Evolutionary conservation across 1,139 yeast species (phyloP).

Genomic region (Yarrowia galli): DNA sequence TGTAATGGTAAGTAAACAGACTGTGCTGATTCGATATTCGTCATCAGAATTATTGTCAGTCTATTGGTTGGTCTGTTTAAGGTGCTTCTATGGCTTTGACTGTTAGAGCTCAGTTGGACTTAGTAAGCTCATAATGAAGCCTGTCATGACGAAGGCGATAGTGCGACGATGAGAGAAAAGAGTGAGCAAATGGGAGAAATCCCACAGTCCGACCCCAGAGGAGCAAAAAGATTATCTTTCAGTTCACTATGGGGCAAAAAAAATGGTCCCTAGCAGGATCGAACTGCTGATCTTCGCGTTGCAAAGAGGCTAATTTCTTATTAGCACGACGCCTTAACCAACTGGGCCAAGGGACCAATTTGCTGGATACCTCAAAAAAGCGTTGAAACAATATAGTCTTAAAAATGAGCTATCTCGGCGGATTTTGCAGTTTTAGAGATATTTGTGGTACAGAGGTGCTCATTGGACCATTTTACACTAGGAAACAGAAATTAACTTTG

Average conservation of each 20-base stretch:
- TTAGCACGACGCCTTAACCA: conserved; percentile 42
- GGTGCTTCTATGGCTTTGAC: too few relatives aligned
- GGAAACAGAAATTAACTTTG: neutral
- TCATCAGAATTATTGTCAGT: too few relatives aligned
- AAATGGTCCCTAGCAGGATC: conserved; percentile 83
- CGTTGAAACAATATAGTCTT: neutral
- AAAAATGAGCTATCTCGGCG: neutral
- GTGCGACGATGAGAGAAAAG: too few relatives aligned
- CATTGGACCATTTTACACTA: too few relatives aligned
- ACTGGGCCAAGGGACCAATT: conserved; percentile 43
- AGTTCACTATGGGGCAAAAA: neutral
- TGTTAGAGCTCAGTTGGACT: too few relatives aligned
- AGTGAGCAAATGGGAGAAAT: too few relatives aligned
- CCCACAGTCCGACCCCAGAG: too few relatives aligned
- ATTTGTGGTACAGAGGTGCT: neutral
- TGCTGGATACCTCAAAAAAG: neutral
- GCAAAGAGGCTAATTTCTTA: conserved; percentile 39
- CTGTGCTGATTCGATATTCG: neutral
- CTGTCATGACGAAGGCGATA: too few relatives aligned
- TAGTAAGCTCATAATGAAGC: too few relatives aligned
- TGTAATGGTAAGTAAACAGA: neutral
- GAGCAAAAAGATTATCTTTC: too few relatives aligned
- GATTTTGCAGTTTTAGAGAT: too few relatives aligned
- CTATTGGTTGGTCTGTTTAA: too few relatives aligned
- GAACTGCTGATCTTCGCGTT: conserved; percentile 69